Evolutionary conservation across 192 early-diverging fungal genomes (phyloP).

Genomic region (Rhizoclosmatium globosum): DNA sequence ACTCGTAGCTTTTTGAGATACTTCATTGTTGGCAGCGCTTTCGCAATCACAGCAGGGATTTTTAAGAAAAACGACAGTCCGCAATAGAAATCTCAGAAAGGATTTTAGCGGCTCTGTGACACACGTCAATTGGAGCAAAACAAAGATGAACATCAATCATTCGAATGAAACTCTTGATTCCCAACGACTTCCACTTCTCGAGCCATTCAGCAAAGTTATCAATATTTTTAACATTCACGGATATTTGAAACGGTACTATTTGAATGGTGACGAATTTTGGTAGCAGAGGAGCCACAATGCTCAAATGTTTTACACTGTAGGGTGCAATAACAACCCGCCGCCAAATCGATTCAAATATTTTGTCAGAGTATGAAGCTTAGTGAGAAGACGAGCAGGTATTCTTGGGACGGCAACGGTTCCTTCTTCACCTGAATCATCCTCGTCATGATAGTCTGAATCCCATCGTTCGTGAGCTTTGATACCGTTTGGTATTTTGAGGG

Average conservation of each 20-base stretch:
- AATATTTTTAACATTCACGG: not conserved
- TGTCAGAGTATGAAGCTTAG: not conserved
- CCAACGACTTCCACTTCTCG: not conserved
- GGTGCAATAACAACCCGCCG: not conserved
- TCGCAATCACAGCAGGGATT: not conserved
- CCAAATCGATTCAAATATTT: not conserved
- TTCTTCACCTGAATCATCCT: not conserved
- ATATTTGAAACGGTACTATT: not conserved
- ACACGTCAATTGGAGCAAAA: not conserved
- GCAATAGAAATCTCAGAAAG: not conserved
- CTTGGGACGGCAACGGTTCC: too few relatives aligned
- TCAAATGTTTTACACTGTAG: not conserved
- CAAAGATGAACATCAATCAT: not conserved
- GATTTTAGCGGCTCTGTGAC: not conserved
- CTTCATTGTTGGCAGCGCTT: not conserved
- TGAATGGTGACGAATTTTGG: not conserved
- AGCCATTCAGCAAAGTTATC: not conserved
- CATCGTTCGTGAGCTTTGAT: not conserved
- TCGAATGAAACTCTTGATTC: not conserved
- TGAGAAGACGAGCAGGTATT: not conserved
- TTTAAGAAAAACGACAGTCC: not conserved
- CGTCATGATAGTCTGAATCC: not conserved
- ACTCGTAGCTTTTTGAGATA: not conserved
- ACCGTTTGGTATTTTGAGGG: not conserved
- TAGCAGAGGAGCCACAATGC: not conserved